Conservation (phyloP, 2,329 filamentous ascomycete genomes). For the Pseudogymnoascus sp. region DNA sequence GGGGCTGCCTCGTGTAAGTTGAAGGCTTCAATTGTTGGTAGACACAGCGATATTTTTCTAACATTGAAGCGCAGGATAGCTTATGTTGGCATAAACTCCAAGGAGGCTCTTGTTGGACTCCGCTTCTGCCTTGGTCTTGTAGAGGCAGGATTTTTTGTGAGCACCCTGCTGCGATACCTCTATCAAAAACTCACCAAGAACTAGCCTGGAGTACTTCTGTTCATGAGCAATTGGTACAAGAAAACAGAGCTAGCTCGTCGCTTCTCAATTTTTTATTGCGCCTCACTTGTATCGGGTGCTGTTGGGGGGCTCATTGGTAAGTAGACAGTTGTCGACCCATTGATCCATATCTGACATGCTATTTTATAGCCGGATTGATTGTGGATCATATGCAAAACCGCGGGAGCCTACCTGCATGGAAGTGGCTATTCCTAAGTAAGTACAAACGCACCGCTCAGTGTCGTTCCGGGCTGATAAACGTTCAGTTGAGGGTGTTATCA, state of each 20-base stretch:
- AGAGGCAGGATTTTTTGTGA: slow-evolving; percentile 18
- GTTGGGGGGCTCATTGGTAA: slow-evolving; percentile 33
- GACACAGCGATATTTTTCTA: neutral
- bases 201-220: slow-evolving; percentile 33
- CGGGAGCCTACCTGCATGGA: slow-evolving; percentile 36
- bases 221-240: slow-evolving; percentile 47
- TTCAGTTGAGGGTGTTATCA: slow-evolving; percentile 15
- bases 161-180: neutral
- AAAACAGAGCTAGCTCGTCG: slow-evolving; percentile 42
- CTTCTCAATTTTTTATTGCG: slow-evolving; percentile 46
- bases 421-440: slow-evolving; percentile 29
- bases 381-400: slow-evolving; percentile 26
- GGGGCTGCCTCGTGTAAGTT: neutral
- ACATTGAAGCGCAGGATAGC: slow-evolving; percentile 35
- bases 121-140: slow-evolving; percentile 35
- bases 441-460: neutral
- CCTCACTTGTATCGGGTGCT: slow-evolving; percentile 42
- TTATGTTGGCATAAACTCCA: slow-evolving; percentile 37
- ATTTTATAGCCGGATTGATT: slow-evolving; percentile 18
- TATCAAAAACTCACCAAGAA: neutral
- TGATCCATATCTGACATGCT: neutral
- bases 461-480: slow-evolving; percentile 2
- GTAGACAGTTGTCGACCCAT: neutral
- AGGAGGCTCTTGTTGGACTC: slow-evolving; percentile 31
- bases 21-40: neutral